phyloP scores from a whole-genome alignment of 805 yeast genomes.

The Metschnikowia proteae region DNA sequence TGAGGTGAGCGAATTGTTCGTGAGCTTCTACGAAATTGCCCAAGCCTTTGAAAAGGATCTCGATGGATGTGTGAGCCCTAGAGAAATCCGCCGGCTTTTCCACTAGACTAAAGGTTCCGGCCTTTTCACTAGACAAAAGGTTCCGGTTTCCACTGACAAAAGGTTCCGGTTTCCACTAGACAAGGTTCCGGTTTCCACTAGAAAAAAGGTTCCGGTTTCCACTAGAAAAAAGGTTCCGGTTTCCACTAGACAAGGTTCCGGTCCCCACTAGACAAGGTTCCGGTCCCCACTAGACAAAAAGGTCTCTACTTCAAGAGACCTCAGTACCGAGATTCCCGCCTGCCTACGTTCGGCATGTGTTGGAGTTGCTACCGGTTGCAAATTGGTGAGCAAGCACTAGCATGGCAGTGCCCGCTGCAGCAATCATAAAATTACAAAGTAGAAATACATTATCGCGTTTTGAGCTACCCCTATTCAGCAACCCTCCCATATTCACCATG shows the following conservation, averaged over 20 bases:
- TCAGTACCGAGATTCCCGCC: neutral
- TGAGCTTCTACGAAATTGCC: slow-evolving; percentile 52
- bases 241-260: neutral
- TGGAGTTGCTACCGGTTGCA: neutral
- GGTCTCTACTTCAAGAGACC: neutral
- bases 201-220: neutral
- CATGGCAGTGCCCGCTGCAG: neutral
- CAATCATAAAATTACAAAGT: neutral
- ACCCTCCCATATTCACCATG: no score
- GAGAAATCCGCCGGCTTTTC: slow-evolving; percentile 57
- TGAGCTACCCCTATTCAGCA: no score
- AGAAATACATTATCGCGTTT: neutral
- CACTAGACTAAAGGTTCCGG: neutral
- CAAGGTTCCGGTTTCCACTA: slow-evolving; percentile 33
- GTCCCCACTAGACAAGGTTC: no score
- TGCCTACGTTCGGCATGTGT: neutral
- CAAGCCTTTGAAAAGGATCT: slow-evolving; percentile 51
- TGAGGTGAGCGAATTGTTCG: slow-evolving; percentile 53
- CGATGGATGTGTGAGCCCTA: slow-evolving; percentile 48
- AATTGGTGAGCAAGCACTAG: neutral
- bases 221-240: neutral
- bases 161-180: neutral
- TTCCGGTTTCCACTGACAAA: neutral
- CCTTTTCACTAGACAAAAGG: neutral
- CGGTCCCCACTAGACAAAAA: no score